Evolutionary conservation across 208 protist genomes (phyloP).

Genomic region (Crithidia expoeki): DNA sequence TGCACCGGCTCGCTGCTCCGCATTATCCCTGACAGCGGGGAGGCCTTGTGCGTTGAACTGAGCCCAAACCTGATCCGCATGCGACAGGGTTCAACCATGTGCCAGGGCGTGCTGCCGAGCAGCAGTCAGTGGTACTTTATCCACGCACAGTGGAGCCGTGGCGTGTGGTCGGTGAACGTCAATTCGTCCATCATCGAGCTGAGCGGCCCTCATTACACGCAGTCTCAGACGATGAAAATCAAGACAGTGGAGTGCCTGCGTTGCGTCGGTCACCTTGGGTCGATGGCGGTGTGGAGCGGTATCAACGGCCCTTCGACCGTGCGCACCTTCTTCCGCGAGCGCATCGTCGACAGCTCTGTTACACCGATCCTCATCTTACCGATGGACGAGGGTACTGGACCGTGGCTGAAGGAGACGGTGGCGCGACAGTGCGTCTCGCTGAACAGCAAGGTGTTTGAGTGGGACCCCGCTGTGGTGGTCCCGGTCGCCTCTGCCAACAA

Average conservation of each 20-base stretch:
- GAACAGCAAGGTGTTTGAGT: slow-evolving; percentile 46
- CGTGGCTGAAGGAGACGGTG: slow-evolving; percentile 85
- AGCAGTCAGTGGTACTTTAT: slow-evolving; percentile 67
- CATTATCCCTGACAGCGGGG: slow-evolving; percentile 45
- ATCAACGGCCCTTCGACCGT: slow-evolving; percentile 32
- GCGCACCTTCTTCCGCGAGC: slow-evolving; percentile 30
- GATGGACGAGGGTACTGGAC: slow-evolving; percentile 84
- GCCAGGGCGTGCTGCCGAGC: slow-evolving; percentile 56
- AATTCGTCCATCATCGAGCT: slow-evolving; percentile 64
- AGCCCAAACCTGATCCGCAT: slow-evolving; percentile 45
- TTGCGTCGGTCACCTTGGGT: slow-evolving; percentile 71
- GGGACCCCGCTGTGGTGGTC: slow-evolving; percentile 57
- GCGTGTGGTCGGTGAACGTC: slow-evolving; percentile 68
- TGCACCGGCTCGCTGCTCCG: slow-evolving; percentile 60
- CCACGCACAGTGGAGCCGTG: slow-evolving; percentile 64
- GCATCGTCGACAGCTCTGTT: slow-evolving; percentile 30
- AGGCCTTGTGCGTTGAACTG: slow-evolving; percentile 37
- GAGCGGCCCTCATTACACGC: slow-evolving; percentile 52
- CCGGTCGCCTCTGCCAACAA: slow-evolving; percentile 29
- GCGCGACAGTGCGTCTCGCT: slow-evolving; percentile 46
- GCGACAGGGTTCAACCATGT: slow-evolving; percentile 46
- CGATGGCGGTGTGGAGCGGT: slow-evolving; percentile 55
- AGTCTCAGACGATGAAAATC: slow-evolving; percentile 54
- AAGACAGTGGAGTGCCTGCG: slow-evolving; percentile 47
- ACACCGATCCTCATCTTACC: slow-evolving; percentile 69